Evolutionary conservation across 1,284 basidiomycete genomes (phyloP), one percentile per base, ranked within the genome.

Genomic region (Wallemia ichthyophaga): DNA sequence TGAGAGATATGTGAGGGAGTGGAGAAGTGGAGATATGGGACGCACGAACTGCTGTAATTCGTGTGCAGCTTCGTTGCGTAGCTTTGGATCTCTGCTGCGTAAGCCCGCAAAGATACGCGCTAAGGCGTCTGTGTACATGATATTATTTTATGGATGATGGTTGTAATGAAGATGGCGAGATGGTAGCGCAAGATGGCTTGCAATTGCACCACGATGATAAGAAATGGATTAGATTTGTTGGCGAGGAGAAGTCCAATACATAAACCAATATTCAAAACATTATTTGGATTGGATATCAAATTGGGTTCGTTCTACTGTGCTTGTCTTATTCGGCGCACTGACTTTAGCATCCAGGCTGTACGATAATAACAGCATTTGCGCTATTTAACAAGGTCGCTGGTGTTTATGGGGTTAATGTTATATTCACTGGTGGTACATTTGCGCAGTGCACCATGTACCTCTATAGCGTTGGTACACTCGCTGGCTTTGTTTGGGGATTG

Each of bases 361-460:
- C 37, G 5, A 48, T 48, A 3, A 48, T 48, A 3, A 48, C 37
- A 15, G 37, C 23, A 17, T 56, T 58, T 24, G 64, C 88, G 85
- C 74, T 94, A 59, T 77, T 99, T 65, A 96, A 99, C 77, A 99
- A 99, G 73, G 91, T 91, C 59, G 92, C 92, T 17, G 92, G 92
- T 60, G 78, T 96, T 19, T 99, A 95, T 69, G 92, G 92, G 59
- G 78, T 99, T 63, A 81, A 98, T 58, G 88, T 89, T 17, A 76
- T 92, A 62, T 74, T 92, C 64, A 83, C 81, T 1, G 86, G 85
- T 33, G 88, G 87, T 24, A 82, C 85, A 7, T 82, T 89, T 64
- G 79, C 84, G 0, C 92, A 99, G 71, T 75, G 95, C 61, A 82
- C 79, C 69, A 76, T 89, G 67, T 98, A 98, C 70, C 74, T 89